A percentile compares a stretch with the other conserved stretches of the same genome.
phyloP scores from a whole-genome alignment of 306 rosid species.

The Potentilla sterilis region DNA sequence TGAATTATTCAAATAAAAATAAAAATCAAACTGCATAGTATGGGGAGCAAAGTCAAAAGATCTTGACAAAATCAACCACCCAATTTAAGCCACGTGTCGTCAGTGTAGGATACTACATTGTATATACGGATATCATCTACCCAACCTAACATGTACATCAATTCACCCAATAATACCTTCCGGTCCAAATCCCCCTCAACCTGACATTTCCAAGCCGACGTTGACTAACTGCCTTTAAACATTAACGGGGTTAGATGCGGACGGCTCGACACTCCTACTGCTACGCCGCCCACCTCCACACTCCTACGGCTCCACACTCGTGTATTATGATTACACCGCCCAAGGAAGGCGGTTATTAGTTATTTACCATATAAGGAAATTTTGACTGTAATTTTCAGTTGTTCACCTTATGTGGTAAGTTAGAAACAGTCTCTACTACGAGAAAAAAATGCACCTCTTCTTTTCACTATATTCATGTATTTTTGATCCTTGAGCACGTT shows the following conservation, averaged over 20 bases:
- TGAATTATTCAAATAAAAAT: no score
- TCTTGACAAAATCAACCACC: no score
- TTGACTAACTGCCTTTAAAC: neutral
- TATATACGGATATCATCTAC: no score
- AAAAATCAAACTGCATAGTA: no score
- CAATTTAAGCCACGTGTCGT: no score
- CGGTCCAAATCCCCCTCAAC: neutral
- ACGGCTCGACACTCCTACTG: neutral
- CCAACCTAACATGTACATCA: neutral
- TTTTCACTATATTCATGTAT: no score
- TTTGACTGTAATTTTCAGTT: neutral
- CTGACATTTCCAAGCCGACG: neutral
- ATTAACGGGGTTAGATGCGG: neutral
- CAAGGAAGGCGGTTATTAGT: neutral
- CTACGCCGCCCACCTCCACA: neutral
- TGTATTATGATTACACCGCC: neutral
- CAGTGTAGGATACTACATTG: no score
- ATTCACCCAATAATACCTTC: no score
- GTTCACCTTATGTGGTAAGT: conserved; percentile 11
- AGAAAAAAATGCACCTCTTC: conserved; percentile 13
- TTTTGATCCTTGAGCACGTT: no score
- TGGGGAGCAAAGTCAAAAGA: no score
- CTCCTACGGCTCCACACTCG: no score
- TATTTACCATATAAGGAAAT: neutral
- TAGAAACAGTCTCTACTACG: neutral